Conservation (phyloP, 2,329 filamentous ascomycete species). For the Cladosporium sphaerospermum region DNA sequence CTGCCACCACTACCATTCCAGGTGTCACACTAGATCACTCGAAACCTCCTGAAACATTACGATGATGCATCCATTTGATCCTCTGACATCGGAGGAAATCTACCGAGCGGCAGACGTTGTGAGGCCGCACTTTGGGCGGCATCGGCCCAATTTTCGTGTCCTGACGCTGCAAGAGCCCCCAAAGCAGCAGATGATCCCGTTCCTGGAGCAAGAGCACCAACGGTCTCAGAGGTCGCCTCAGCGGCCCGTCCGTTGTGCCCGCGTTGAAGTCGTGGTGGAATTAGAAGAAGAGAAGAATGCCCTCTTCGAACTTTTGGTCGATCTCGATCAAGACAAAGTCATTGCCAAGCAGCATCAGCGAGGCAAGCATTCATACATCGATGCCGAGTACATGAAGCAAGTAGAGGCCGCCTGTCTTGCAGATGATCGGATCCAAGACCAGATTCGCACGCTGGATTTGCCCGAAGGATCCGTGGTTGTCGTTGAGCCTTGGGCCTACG, state of each 20-base stretch:
- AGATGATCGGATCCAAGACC: conserved; percentile 47
- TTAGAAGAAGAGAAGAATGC: neutral
- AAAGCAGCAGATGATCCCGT: conserved; percentile 24
- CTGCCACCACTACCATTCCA: neutral
- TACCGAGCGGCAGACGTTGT: conserved; percentile 37
- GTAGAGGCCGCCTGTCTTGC: conserved; percentile 31
- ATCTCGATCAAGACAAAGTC: conserved; percentile 7
- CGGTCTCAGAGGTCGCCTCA: neutral
- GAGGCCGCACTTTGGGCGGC: conserved; percentile 57
- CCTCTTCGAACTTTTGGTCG: conserved; percentile 8
- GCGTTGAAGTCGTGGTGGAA: conserved; percentile 6
- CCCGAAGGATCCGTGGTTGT: conserved; percentile 46
- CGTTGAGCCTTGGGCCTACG: conserved; percentile 41
- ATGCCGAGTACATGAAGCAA: conserved; percentile 51
- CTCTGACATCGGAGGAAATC: conserved; percentile 33
- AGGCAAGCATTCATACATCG: conserved; percentile 22
- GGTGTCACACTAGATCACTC: too few species aligned
- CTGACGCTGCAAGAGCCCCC: conserved; percentile 28
- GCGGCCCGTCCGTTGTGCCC: conserved; percentile 4
- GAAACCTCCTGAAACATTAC: neutral
- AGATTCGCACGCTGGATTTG: conserved; percentile 50
- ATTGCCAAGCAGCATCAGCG: conserved; percentile 8
- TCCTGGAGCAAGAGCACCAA: conserved; percentile 23
- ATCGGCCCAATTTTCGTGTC: conserved; percentile 45
- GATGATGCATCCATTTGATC: conserved; percentile 11